These are phyloP conservation scores for Calonectria pseudoreteaudii DNA, from an alignment of 2,329 filamentous ascomycete species.

Conservation along the genomic window DNA sequence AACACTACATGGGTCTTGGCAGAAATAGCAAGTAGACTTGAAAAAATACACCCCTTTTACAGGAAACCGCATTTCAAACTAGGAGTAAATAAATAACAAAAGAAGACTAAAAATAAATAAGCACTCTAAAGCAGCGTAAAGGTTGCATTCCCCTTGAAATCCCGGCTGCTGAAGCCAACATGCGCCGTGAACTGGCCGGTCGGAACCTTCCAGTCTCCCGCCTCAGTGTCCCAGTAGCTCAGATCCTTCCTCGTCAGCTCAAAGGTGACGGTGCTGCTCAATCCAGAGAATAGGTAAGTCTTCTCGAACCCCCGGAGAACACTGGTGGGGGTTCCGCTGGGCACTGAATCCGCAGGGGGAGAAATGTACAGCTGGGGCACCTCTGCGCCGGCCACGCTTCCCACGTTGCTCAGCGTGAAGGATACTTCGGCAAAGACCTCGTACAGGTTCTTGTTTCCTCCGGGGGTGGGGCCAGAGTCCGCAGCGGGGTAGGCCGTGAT, in stretches of 20 bases:
- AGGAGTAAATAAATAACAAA: background rate
- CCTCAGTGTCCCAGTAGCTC: conserved; percentile 74
- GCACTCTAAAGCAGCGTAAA: background rate
- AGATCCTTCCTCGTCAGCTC: conserved; percentile 69
- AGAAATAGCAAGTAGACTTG: too few species aligned
- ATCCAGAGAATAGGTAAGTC: conserved; percentile 66
- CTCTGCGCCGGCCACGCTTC: conserved; percentile 60
- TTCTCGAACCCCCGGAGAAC: conserved; percentile 74
- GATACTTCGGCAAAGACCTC: conserved; percentile 62
- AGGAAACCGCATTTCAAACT: too few species aligned
- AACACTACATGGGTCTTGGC: too few species aligned
- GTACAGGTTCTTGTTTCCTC: conserved; percentile 60
- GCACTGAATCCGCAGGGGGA: conserved; percentile 49
- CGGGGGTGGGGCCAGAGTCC: conserved; percentile 54
- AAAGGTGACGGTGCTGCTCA: conserved; percentile 65
- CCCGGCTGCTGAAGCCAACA: background rate
- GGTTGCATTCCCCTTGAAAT: background rate
- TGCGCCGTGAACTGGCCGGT: background rate
- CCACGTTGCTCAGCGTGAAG: conserved; percentile 74
- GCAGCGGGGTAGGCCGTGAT: conserved; percentile 43
- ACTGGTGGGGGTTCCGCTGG: conserved; percentile 59
- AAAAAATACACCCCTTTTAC: too few species aligned
- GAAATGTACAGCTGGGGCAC: conserved; percentile 66
- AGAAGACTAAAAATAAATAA: background rate
- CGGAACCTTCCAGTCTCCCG: conserved; percentile 65